A percentile compares a stretch with the other conserved stretches of the same genome.
phyloP scores from a whole-genome alignment of 371 early-diverging fungal genomes.

The Rhizopus sp. region DNA sequence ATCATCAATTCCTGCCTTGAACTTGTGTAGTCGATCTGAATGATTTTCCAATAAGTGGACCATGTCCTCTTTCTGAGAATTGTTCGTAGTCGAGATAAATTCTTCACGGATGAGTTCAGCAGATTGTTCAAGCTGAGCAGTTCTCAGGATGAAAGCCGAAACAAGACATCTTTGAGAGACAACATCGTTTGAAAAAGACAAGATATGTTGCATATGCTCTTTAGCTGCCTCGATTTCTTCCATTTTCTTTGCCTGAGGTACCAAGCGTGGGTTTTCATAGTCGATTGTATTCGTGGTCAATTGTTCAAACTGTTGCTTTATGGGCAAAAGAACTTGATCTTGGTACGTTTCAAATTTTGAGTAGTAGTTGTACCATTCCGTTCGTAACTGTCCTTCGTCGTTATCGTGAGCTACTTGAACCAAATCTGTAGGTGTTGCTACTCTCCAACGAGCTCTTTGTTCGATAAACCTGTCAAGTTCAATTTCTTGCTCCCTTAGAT shows the following conservation, averaged over 20 bases:
- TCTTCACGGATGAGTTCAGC: constrained; percentile 50
- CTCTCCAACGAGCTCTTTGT: constrained; percentile 40
- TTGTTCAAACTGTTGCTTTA: constrained; percentile 21
- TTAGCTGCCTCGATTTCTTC: constrained; percentile 19
- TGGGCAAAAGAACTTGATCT: constrained; percentile 10
- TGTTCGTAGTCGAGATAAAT: constrained; percentile 24
- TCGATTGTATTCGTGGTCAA: constrained; percentile 13
- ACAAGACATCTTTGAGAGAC: constrained; percentile 41
- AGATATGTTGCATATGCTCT: constrained; percentile 15
- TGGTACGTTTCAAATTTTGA: constrained; percentile 18
- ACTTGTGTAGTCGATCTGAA: constrained; percentile 29
- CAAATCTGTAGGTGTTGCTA: not conserved
- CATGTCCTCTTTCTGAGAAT: constrained; percentile 2
- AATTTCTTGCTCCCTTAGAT: constrained; percentile 17
- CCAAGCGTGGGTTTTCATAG: constrained; percentile 14
- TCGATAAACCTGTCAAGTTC: constrained; percentile 34
- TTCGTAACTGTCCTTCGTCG: constrained; percentile 22
- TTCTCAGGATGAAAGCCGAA: constrained; percentile 34
- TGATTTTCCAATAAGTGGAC: constrained; percentile 16
- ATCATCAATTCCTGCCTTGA: constrained; percentile 38
- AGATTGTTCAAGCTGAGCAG: constrained; percentile 40
- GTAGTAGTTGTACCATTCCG: constrained; percentile 20
- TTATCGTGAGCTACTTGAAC: constrained; percentile 9
- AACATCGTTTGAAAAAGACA: constrained; percentile 40
- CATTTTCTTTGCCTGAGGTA: constrained; percentile 27